Base-by-base conservation (phyloP, 257 asterid genomes). In the Nicotiana tabacum region DNA sequence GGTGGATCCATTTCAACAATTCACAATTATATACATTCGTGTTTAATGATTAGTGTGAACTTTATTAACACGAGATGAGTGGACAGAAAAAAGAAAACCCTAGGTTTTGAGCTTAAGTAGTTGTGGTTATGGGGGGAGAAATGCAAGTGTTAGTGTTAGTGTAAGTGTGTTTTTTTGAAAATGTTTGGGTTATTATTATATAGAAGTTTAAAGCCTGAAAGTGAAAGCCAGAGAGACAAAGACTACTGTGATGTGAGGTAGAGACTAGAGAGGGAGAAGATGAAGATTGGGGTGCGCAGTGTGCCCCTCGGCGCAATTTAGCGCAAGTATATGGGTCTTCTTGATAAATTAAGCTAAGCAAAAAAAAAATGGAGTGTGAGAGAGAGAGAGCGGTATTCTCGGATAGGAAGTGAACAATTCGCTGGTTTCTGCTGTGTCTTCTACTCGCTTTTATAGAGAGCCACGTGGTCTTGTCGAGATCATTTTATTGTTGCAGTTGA, bases 1-100 rank as follows among this genome's bases (percentile, higher is more conserved):
- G 95, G 92, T 74, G 97, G 98, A 90, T 95, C 99, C 99, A 95
- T 95, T 86, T 74, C 6, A 30, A 58, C 74, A 27, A 78, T 65
- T 70, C n/a, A 72, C 79, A 56, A 78, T 67, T 69, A 69, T 11
- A 70, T 29, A 32, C 5, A n/a, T 58, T 7, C 65, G 65, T 18
- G 29, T 4, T 6, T 58, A 43, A 72, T 18, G 18, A 72, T 24
- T 72, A 24, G 37, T 72, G 61, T 72, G 78, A 46, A 43, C 13
- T 70, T 43, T 70, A 43, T n/a, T 69, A 56, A 79, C 82, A 24
- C 17, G 46, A 62, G 18, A 6, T 55, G 43, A 17, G 39, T 29
- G 24, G 29, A 30, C 17, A n/a, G 6, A 0, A n/a, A 8, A 66
- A 17, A 11, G 29, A 27, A 56, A 18, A 12, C 11, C 2, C 58